phyloP scores from a whole-genome alignment of 768 basidiomycete species.

The Leucocoprinus sp. region DNA sequence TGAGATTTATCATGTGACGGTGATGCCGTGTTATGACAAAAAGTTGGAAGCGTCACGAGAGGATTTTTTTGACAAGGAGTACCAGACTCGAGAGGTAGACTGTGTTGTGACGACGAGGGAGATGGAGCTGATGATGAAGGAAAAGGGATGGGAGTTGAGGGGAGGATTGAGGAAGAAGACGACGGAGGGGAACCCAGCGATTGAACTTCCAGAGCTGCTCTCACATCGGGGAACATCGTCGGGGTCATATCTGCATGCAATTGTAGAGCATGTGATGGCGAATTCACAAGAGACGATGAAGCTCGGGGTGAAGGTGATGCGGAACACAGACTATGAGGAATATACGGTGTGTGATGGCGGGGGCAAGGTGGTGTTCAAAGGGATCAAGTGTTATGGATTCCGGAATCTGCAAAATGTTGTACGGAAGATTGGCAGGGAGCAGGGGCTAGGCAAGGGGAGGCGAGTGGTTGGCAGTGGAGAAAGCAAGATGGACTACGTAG shows the following conservation, averaged over 20 bases:
- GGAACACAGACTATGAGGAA: slow-evolving; percentile 70
- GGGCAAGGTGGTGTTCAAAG: slow-evolving; percentile 73
- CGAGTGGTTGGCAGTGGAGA: no score
- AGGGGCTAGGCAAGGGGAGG: no score
- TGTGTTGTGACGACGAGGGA: slow-evolving; percentile 98
- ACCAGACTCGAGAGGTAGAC: slow-evolving; percentile 88
- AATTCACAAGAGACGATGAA: slow-evolving; percentile 37
- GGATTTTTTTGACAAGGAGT: slow-evolving; percentile 81
- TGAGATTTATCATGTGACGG: slow-evolving; percentile 90
- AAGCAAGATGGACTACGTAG: slow-evolving; percentile 77
- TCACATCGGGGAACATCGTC: slow-evolving; percentile 80
- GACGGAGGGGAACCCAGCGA: slow-evolving; percentile 12
- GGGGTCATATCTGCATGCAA: slow-evolving; percentile 83
- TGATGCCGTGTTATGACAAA: slow-evolving; percentile 99
- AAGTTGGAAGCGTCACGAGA: slow-evolving; percentile 95
- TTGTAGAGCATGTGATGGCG: slow-evolving; percentile 49
- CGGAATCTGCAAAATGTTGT: slow-evolving; percentile 96
- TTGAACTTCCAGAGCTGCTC: slow-evolving; percentile 61
- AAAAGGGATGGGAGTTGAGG: slow-evolving; percentile 72
- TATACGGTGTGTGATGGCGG: slow-evolving; percentile 40
- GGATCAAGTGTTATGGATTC: slow-evolving; percentile 96
- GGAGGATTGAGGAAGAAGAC: slow-evolving; percentile 27
- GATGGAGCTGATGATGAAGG: slow-evolving; percentile 75
- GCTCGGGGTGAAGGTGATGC: slow-evolving; percentile 49
- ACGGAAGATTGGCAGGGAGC: slow-evolving; percentile 82